phyloP scores from a whole-genome alignment of 129 eudicot species.

The Flaveria ramosissima region DNA sequence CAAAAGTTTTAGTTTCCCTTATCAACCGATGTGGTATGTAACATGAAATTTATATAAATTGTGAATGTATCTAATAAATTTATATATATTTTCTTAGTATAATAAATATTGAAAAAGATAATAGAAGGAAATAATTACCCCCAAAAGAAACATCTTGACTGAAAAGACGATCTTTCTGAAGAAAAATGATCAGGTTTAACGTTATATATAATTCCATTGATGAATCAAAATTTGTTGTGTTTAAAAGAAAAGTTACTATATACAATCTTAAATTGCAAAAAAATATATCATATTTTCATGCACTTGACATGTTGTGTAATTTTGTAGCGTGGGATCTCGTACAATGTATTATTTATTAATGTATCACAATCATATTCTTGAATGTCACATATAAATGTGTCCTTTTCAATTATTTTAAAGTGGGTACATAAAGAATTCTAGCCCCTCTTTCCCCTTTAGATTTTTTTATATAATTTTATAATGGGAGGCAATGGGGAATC shows the following conservation, averaged over 20 bases:
- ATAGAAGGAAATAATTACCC: too few species aligned
- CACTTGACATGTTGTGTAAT: background rate
- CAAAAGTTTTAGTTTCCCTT: too few species aligned
- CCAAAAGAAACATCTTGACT: too few species aligned
- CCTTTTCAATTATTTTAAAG: constrained; percentile 17
- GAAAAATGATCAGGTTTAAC: too few species aligned
- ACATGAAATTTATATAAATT: background rate
- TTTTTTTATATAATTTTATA: background rate
- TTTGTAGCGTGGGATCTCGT: background rate
- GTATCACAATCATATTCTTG: background rate
- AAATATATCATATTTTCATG: too few species aligned
- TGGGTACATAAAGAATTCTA: constrained; percentile 19
- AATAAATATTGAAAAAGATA: too few species aligned
- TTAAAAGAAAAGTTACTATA: too few species aligned
- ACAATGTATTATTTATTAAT: background rate
- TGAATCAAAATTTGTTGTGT: too few species aligned
- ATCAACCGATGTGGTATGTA: too few species aligned
- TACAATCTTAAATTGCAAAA: too few species aligned
- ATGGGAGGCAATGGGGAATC: background rate
- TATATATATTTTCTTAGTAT: background rate
- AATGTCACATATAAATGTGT: background rate
- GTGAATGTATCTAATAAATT: background rate
- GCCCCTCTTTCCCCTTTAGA: constrained; percentile 5
- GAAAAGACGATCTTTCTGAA: too few species aligned
- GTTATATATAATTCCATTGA: too few species aligned